Conservation (phyloP, 2,329 filamentous ascomycete genomes). For the Trichoderma semiorbis region DNA sequence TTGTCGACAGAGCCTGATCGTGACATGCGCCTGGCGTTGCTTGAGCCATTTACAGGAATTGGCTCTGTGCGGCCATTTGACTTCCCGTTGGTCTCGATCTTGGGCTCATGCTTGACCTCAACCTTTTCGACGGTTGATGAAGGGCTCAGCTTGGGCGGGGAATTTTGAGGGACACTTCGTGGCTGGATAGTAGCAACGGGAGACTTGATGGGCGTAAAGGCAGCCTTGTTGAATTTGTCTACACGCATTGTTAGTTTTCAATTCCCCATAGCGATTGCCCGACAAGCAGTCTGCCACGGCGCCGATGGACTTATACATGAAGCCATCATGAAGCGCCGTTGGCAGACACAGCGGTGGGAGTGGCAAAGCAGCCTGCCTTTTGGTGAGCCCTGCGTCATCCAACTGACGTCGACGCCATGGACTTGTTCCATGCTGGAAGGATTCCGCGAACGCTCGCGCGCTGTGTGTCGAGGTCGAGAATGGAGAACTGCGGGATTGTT, state of each 20-base stretch:
- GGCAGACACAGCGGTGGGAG: slow-evolving; percentile 9
- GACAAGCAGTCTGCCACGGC: not conserved
- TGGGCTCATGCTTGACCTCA: slow-evolving; percentile 5
- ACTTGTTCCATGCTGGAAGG: slow-evolving; percentile 68
- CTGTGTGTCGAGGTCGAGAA: not conserved
- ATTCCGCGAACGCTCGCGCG: slow-evolving; percentile 15
- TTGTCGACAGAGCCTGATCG: slow-evolving; percentile 38
- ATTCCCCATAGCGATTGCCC: not conserved
- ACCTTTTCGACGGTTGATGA: slow-evolving; percentile 25
- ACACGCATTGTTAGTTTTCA: not conserved
- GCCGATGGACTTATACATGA: not conserved
- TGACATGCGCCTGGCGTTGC: slow-evolving; percentile 27
- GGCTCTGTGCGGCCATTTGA: slow-evolving; percentile 23
- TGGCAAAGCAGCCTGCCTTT: slow-evolving; percentile 60
- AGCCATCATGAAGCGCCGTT: not conserved
- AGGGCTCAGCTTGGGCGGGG: slow-evolving; percentile 27
- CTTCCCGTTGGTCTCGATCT: slow-evolving; percentile 21
- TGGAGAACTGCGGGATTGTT: not conserved
- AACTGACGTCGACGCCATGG: slow-evolving; percentile 82
- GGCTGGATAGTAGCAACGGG: slow-evolving; percentile 30
- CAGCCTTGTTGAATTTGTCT: slow-evolving; percentile 33
- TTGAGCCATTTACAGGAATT: slow-evolving; percentile 26
- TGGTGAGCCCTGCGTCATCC: slow-evolving; percentile 77
- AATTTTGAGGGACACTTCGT: slow-evolving; percentile 30
- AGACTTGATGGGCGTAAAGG: slow-evolving; percentile 27